Conservation (phyloP, 176 grass and related monocot species). For the Oryza meridionalis region DNA sequence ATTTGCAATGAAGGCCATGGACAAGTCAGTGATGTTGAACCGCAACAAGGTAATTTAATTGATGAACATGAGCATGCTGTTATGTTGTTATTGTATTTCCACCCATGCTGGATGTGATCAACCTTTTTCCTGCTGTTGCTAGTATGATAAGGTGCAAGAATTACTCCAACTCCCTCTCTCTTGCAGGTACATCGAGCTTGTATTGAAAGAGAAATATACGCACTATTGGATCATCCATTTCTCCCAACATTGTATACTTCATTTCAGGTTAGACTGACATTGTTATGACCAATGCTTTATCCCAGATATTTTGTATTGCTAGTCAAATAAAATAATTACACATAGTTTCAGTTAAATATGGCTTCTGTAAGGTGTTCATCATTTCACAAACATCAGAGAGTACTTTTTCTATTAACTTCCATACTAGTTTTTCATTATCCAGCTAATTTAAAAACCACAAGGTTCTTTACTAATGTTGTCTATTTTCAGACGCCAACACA, state of each 20-base stretch:
- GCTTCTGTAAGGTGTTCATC: constrained; percentile 8
- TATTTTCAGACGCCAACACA: constrained; percentile 90
- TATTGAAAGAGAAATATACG: constrained; percentile 96
- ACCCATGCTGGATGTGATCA: not conserved
- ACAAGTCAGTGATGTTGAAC: constrained; percentile 93
- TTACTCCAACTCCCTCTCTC: constrained; percentile 12
- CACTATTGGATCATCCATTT: constrained; percentile 94
- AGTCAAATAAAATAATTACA: constrained; percentile 30
- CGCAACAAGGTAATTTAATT: constrained; percentile 86
- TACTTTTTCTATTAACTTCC: not conserved
- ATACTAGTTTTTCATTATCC: constrained; percentile 20
- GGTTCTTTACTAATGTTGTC: constrained; percentile 42
- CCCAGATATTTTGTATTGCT: constrained; percentile 26
- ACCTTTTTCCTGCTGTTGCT: constrained; percentile 9
- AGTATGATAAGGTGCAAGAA: not conserved
- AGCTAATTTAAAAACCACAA: constrained; percentile 14
- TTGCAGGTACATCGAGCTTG: constrained; percentile 92
- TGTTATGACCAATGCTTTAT: constrained; percentile 26
- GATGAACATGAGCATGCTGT: constrained; percentile 8
- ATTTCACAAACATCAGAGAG: not conserved
- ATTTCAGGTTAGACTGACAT: constrained; percentile 72
- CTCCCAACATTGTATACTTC: constrained; percentile 96
- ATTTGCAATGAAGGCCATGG: constrained; percentile 99
- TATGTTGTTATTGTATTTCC: not conserved
- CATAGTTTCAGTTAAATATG: not conserved